Percentiles rank a stretch among this genome's conserved stretches.
Evolutionary conservation across 768 basidiomycete species (phyloP).

Genomic region (Mycena capillaripes): DNA sequence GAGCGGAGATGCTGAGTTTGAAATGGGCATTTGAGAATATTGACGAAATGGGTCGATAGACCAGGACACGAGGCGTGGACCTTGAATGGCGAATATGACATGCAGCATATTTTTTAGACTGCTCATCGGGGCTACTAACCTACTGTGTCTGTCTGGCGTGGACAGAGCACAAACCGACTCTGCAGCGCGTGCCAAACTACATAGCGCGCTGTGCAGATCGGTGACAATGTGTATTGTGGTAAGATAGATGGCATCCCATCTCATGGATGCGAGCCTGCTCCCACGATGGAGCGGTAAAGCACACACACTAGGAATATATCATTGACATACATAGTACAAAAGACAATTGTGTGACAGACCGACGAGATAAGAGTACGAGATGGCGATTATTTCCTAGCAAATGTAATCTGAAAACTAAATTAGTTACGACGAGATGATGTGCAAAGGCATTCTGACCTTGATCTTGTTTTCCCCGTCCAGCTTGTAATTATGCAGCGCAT

Average conservation of each 20-base stretch:
- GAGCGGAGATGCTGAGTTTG: no score
- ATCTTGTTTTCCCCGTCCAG: constrained; percentile 98
- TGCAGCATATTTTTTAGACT: not conserved
- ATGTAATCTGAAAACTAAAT: constrained; percentile 68
- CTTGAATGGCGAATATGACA: no score
- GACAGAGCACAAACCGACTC: not conserved
- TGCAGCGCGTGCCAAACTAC: not conserved
- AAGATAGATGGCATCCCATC: not conserved
- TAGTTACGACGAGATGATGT: not conserved
- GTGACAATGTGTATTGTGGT: not conserved
- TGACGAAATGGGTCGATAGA: no score
- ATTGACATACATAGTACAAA: constrained; percentile 28
- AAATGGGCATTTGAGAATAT: no score
- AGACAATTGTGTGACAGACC: constrained; percentile 29
- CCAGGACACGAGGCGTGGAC: no score
- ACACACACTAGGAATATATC: constrained; percentile 23
- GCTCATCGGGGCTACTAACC: not conserved
- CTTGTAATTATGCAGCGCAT: constrained; percentile 97
- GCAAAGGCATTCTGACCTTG: constrained; percentile 70
- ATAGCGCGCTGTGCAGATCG: not conserved
- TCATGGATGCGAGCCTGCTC: not conserved
- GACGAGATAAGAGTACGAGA: constrained; percentile 8
- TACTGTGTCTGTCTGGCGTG: not conserved
- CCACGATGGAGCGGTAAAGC: not conserved
- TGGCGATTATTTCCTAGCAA: constrained; percentile 72